Evolutionary conservation across 768 basidiomycete genomes (phyloP), one percentile per base, ranked within the genome.

Genomic region (Ramaria sp.): DNA sequence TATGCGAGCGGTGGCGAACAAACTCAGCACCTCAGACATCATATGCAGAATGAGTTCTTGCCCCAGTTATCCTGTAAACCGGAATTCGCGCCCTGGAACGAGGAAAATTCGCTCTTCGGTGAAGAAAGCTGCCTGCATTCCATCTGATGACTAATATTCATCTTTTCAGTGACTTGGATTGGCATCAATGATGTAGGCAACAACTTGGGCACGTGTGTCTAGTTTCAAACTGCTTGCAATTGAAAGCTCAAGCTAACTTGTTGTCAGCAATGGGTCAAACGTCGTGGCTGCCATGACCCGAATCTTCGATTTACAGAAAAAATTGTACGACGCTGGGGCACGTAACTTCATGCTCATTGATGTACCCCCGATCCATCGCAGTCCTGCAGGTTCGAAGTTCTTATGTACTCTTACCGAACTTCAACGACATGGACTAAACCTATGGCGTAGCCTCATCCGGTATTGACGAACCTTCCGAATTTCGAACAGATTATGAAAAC

Each of bases 121-220:
- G 53, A 15, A 63, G 62, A 34, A 27, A 27, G 27, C 27, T 27
- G 13, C 43, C 10, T 20, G 47, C 38, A 19, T 31, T 31, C 24
- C 2, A 42, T 53, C 4, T 13, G 7, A 17, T 22, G 33, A n/a
- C n/a, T 39, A 19, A 11, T 7, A 31, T 24, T 15, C 46, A 15
- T 12, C 17, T 37, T 51, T 27, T 51, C 55, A 84, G 82, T 81
- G 5, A 81, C 78, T 2, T 84, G 81, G 80, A 70, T 83, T 49
- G 83, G 84, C 3, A 84, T 84, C 57, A 86, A 86, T 58, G 83
- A 84, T 67, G 77, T 61, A 13, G 63, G 51, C 43, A 86, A 86
- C 57, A 83, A 84, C 66, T 77, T 61, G 9, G 63, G 51, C 43
- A 78, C 71, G 78, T 49, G 30, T 30, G 48, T 49, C 48, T 49